Conservation (phyloP, 164 flowering plant genomes). For the Buxus sempervirens region DNA sequence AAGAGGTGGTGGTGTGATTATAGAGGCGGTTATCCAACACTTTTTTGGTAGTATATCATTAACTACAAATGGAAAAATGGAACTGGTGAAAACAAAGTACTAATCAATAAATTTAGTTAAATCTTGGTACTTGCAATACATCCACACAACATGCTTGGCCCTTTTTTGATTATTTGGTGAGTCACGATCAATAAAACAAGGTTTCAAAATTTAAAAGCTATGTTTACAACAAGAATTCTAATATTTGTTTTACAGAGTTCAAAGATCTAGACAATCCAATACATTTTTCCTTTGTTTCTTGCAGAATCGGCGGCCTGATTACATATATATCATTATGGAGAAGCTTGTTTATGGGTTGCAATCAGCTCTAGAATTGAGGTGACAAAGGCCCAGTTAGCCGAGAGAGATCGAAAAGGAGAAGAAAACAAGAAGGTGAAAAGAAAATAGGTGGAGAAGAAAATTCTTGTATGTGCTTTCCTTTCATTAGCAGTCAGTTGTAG, state of each 20-base stretch:
- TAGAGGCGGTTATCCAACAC: too few species aligned
- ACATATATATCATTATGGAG: conserved; percentile 67
- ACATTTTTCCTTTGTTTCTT: neutral
- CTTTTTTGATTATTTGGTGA: conserved; percentile 85
- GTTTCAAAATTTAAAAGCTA: neutral
- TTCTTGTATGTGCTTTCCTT: too few species aligned
- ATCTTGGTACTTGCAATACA: too few species aligned
- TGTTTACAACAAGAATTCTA: neutral
- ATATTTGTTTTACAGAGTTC: too few species aligned
- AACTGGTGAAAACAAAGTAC: too few species aligned
- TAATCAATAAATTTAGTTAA: too few species aligned
- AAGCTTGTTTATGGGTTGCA: conserved; percentile 87
- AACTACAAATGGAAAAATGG: too few species aligned
- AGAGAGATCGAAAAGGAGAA: conserved; percentile 53
- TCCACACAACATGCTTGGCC: conserved; percentile 97
- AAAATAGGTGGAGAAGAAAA: conserved; percentile 11
- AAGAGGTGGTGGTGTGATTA: too few species aligned
- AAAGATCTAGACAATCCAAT: neutral
- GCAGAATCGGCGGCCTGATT: conserved; percentile 76
- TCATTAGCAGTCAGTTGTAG: too few species aligned
- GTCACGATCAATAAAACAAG: neutral
- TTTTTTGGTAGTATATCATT: too few species aligned
- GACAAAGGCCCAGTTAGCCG: conserved; percentile 55
- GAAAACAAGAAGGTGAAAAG: conserved; percentile 36
- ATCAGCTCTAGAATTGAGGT: conserved; percentile 69